Percentiles rank a stretch among this genome's conserved stretches.
phyloP scores from a whole-genome alignment of 106 monocot genomes.

The Dendrobium catenatum region DNA sequence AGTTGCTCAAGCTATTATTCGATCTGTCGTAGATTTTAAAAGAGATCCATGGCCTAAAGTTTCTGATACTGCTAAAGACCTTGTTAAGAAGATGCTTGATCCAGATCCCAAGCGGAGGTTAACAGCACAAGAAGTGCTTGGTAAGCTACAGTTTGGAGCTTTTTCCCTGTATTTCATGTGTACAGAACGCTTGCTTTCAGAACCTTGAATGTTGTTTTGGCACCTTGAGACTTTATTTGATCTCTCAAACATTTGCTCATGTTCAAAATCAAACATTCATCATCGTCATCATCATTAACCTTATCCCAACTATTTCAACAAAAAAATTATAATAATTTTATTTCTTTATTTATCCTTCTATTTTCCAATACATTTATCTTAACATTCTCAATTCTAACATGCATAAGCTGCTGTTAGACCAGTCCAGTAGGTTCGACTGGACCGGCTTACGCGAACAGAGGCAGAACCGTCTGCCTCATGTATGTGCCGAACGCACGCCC shows the following conservation, averaged over 20 bases:
- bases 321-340: too few relatives aligned
- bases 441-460: too few relatives aligned
- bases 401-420: too few relatives aligned
- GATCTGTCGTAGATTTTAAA: conserved; percentile 36
- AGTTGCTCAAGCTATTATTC: conserved; percentile 44
- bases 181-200: background rate
- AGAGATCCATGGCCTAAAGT: conserved; percentile 54
- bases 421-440: too few relatives aligned
- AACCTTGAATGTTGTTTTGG: background rate
- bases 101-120: conserved; percentile 34
- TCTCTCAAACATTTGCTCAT: background rate
- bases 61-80: conserved; percentile 47
- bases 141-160: conserved; percentile 12
- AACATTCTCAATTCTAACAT: too few relatives aligned
- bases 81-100: conserved; percentile 48
- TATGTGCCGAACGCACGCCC: too few relatives aligned
- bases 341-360: too few relatives aligned
- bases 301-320: background rate
- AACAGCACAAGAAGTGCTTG: conserved; percentile 44
- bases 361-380: too few relatives aligned
- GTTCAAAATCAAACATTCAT: background rate
- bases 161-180: background rate
- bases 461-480: too few relatives aligned
- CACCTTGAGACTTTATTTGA: background rate
- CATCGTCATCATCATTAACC: background rate